Evolutionary conservation across 2,329 filamentous ascomycete genomes (phyloP), one percentile per base, ranked within the genome.

Genomic region (Penicillium sp.): DNA sequence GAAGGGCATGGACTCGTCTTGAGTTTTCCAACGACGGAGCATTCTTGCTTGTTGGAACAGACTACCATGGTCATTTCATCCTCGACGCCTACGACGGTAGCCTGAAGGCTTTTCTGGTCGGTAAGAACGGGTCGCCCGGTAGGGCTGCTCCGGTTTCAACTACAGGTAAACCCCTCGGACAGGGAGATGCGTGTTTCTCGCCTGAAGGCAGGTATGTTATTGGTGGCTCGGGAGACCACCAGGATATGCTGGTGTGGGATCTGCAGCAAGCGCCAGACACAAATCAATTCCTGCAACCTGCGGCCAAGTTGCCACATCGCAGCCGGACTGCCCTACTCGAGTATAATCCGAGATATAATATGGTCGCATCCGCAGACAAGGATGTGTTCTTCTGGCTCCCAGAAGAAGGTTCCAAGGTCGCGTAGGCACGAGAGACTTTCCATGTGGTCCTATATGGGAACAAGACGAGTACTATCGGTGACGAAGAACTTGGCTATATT

Each of bases 1-100:
- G 79, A 41, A 72, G 79, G 49, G 77, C 75, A 67, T 99, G 95
- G 95, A 95, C 91, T 1, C 93, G 91, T 69, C 84, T 99, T 47
- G 93, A 97, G 71, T 98, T 99, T 75, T 95, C 92, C 61, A 99
- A 99, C 71, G 95, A 99, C 71, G 95, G 95, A 19, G 96, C 96
- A 73, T 87, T 87, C 63, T 79, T 99, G 52, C 84, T 99, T 5
- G 77, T 99, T 19, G 91, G 91, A 15, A 98, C 94, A 2, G 91
- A 90, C 53, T 92, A 91, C 7, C 85, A 85, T 56, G 92, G 93
- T 0, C 95, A 99, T 76, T 96, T 95, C 72, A 81, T 99, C 2
- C 82, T 99, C n/a, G 95, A 99, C 74, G 91, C 94, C 1, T 98
- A 97, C 74, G 88, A 92, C 47, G 95, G 94, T 45, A 85, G 84